Evolutionary conservation across 805 yeast genomes (phyloP), one percentile per base, ranked within the genome.

Genomic region (Myxozyma melibiosi): DNA sequence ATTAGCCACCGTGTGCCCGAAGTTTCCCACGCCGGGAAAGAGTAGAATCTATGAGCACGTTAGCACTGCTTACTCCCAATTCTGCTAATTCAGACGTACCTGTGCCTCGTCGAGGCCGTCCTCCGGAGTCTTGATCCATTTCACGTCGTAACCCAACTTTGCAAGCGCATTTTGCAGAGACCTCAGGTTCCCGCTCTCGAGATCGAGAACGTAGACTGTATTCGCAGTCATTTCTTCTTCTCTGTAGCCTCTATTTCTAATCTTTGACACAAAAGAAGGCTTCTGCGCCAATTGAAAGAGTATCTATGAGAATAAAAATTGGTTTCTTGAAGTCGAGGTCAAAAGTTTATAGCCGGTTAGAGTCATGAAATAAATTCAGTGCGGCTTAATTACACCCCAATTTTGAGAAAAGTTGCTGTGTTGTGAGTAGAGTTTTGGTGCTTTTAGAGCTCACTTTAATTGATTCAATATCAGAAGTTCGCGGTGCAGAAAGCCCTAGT

Each of bases 11-110:
- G 92, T 91, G 70, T 94, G 98, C 43, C 97, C 99, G 71, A 83
- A 95, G 70, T 90, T 92, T 11, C 99, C 99, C 16, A 94, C 99
- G 27, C 99, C 99, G 6, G 99, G 99, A 24, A 94, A 79, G 57
- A 94, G 79, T 60, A 94, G 76, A 66, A 77, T 78, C 53, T 60
- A 39, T 3, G n/a, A 20, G 24, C 4, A 11, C 7, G 42, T 16
- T 33, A 20, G 14, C 25, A 24, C 6, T 31, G 8, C 20, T 6
- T 9, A 16, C 20, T 25, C 13, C 4, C 16, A 16, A 24, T 16
- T 34, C 30, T 5, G 9, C 5, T 6, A 27, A 4, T 11, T 31
- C 11, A 16, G 20, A 16, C 65, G n/a, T 20, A 64, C 66, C 35
- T 72, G 74, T 42, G 88, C 87, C 9, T 76, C 66, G 24, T 73